These are phyloP conservation scores for Corallochytrium limacisporum DNA, from an alignment of 78 protist genomes.

Conservation along the genomic window DNA sequence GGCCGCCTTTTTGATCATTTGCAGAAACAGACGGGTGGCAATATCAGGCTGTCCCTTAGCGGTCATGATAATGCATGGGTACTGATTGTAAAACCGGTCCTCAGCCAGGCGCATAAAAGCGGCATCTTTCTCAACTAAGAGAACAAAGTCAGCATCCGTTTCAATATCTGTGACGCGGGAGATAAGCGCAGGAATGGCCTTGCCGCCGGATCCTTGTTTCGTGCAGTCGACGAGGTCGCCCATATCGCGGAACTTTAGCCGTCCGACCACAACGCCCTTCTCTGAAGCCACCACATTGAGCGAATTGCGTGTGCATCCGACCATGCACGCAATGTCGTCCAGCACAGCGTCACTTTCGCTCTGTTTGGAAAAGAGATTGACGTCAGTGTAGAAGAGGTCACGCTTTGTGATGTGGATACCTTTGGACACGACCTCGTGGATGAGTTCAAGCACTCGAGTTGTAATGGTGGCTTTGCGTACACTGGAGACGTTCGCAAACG, in stretches of 20 bases:
- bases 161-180: conserved; percentile 29
- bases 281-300: conserved; percentile 52
- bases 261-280: conserved; percentile 49
- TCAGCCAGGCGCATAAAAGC: conserved; percentile 53
- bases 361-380: conserved; percentile 47
- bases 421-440: conserved; percentile 39
- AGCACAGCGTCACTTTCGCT: conserved; percentile 31
- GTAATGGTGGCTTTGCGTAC: conserved; percentile 45
- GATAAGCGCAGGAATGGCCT: conserved; percentile 43
- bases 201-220: conserved; percentile 49
- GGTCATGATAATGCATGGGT: conserved; percentile 38
- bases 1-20: background rate
- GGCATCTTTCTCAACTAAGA: conserved; percentile 57
- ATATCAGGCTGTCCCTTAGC: conserved; percentile 65
- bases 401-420: conserved; percentile 56
- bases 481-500: background rate
- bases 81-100: conserved; percentile 47
- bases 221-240: conserved; percentile 53
- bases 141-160: conserved; percentile 45
- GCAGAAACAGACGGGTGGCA: conserved; percentile 33
- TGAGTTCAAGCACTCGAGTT: conserved; percentile 35
- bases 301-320: conserved; percentile 48
- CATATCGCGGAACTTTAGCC: conserved; percentile 12
- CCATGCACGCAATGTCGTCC: conserved; percentile 51
- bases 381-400: conserved; percentile 62